Base-by-base conservation (phyloP, 371 early-diverging fungal genomes). In the Batkoa obscura region DNA sequence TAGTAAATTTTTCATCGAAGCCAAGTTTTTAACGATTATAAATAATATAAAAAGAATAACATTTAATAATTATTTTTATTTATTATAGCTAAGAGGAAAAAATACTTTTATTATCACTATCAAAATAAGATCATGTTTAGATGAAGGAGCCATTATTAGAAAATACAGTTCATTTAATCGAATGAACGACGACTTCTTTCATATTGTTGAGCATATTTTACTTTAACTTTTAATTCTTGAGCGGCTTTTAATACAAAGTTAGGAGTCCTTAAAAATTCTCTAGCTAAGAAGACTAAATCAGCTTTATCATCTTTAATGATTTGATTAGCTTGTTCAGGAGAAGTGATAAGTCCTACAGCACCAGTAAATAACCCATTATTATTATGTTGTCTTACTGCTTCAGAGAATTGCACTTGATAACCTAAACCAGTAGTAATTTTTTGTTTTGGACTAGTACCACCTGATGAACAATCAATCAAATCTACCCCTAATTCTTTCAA, bases 221-320 rank as follows among this genome's bases (percentile, higher is more conserved):
- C 70, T 8, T 72, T 66, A 1, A 81, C 80, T 8, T 74, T 78
- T 8, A 89, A 65, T 43, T 81, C 78, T 30, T 62, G 56, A 34
- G 76, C 81, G 8, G 78, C 74, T 3, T 63, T 55, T 35, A 62
- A 10, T 6, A 61, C 67, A 59, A 65, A 81, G 69, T 63, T 70
- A 69, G 81, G 77, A 47, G 90, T 74, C n/a, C 83, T 62, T 62
- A 94, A 64, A 60, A 84, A 83, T 46, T 78, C 77, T 32, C 92
- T 76, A 5, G 75, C 94, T 5, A 82, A 61, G 1, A 82, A 70
- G 0, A 90, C 67, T n/a, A 79, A 52, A 64, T 93, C 91, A 0
- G 89, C 89, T 48, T 75, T 61, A 1, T 72, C 77, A 0, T 65
- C 59, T 45, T 76, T 62, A 23, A 93, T 50, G 33, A 92, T 72